A percentile compares a stretch with the other conserved stretches of the same genome.
These are phyloP conservation scores for Ceratocystis huliohia DNA, from an alignment of 2,329 filamentous ascomycete genomes.

Conservation along the genomic window DNA sequence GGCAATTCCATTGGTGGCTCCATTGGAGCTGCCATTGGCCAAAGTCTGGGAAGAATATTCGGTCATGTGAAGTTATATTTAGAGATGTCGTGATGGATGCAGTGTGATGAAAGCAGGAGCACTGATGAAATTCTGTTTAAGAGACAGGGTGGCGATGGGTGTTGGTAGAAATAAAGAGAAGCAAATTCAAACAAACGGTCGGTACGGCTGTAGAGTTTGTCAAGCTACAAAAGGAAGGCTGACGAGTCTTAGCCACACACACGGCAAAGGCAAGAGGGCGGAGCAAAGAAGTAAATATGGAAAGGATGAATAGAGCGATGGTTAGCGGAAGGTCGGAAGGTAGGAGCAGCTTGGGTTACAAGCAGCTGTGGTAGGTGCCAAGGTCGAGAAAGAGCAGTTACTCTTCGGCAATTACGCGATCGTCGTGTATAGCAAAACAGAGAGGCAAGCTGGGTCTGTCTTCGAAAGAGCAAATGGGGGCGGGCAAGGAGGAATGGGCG, in stretches of 20 bases:
- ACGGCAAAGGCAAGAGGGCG: not conserved
- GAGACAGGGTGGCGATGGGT: not conserved
- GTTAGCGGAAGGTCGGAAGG: not conserved
- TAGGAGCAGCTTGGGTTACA: not conserved
- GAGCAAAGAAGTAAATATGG: constrained; percentile 12
- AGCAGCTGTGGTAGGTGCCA: not conserved
- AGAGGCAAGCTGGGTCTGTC: too few relatives aligned
- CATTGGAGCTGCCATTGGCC: constrained; percentile 17
- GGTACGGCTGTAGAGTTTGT: not conserved
- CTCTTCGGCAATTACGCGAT: not conserved
- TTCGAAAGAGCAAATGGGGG: not conserved
- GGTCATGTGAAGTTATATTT: constrained; percentile 12
- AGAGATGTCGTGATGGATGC: not conserved
- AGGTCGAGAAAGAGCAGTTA: not conserved
- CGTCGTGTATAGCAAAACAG: not conserved
- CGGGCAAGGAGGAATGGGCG: not conserved
- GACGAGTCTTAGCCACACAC: not conserved
- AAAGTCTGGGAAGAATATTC: constrained; percentile 9
- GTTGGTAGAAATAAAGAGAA: not conserved
- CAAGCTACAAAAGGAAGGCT: constrained; percentile 1
- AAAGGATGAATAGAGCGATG: not conserved
- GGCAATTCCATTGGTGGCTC: constrained; percentile 17
- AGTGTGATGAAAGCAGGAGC: not conserved
- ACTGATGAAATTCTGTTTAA: not conserved
- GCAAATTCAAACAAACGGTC: not conserved